These are phyloP conservation scores for Dorcoceras hygrometricum DNA, from an alignment of 257 asterid species.

Conservation along the genomic window DNA sequence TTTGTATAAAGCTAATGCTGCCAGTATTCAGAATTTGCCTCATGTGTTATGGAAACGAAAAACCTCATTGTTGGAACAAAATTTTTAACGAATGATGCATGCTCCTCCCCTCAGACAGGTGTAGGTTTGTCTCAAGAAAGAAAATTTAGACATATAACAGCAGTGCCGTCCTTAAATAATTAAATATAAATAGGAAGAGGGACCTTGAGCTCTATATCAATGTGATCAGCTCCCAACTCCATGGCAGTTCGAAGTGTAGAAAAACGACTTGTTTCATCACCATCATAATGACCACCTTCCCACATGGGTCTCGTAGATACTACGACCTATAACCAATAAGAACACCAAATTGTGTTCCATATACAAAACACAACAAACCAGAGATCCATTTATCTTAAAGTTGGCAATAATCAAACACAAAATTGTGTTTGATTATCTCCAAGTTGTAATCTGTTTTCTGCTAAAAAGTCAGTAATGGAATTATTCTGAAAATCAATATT, in stretches of 20 bases:
- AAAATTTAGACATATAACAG: background rate
- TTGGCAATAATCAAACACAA: too few species aligned
- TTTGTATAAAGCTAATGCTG: background rate
- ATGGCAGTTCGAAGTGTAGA: conserved; percentile 74
- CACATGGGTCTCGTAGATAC: conserved; percentile 69
- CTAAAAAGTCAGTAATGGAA: too few species aligned
- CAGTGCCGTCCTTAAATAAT: conserved; percentile 1
- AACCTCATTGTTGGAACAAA: background rate
- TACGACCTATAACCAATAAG: too few species aligned
- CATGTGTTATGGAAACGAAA: background rate
- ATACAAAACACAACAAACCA: background rate
- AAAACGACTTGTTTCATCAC: conserved; percentile 38
- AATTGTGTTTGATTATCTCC: too few species aligned
- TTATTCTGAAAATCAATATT: too few species aligned
- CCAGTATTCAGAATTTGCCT: background rate
- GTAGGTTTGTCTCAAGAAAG: background rate
- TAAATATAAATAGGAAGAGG: conserved; percentile 2
- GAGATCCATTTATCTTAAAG: background rate
- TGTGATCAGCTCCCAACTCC: conserved; percentile 95
- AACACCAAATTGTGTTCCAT: background rate
- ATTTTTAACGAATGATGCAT: background rate
- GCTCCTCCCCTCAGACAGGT: background rate
- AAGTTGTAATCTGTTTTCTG: too few species aligned
- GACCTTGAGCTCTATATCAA: conserved; percentile 95
- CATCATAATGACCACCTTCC: conserved; percentile 50